Base-by-base conservation (phyloP, 805 yeast genomes). In the Alloascoidea hylecoeti region DNA sequence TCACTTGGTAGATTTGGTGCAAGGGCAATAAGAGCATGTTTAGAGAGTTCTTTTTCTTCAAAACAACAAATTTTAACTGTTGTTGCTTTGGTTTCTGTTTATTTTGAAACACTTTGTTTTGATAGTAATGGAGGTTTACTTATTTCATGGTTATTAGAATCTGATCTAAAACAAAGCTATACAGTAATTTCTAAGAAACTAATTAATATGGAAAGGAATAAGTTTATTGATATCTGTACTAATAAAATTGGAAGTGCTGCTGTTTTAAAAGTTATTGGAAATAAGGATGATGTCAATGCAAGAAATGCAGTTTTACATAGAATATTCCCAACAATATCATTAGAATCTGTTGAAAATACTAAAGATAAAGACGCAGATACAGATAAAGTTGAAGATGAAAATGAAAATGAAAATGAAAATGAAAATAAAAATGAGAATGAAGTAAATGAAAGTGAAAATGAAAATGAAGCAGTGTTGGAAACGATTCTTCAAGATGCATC, bases 61-160 rank as follows among this genome's bases (percentile, higher is more conserved):
- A 57, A 57, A n/a, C 86, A 76, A 52, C 83, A 78, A 46, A 60
- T 73, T 6, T 52, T 74, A 5, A 65, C 76, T 32, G 66, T 81
- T 5, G 70, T 84, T 4, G 67, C 75, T 3, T 66, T 78, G 48
- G 76, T 82, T 37, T 70, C 80, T 15, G 63, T 73, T 30, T 70
- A 75, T 60, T 71, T 80, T 34, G 76, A 75, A 49, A 78, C 75
- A 44, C 61, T 82, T 47, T 77, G 77, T 2, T 66, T 72, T 3
- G 79, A 80, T 51, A 68, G 68, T 43, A 82, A 82, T 53, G 89
- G 92, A 17, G 73, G 86, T 1, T 59, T 82, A 40, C 61, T 82
- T 46, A 68, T 82, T 36, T 80, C 89, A 2, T 82, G 94, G 94
- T 78, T 76, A 47, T 64, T 82, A 51, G 94, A 82, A 49, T 78